Conservation (phyloP, 2,329 filamentous ascomycete genomes). For the Gnomoniopsis sp. region DNA sequence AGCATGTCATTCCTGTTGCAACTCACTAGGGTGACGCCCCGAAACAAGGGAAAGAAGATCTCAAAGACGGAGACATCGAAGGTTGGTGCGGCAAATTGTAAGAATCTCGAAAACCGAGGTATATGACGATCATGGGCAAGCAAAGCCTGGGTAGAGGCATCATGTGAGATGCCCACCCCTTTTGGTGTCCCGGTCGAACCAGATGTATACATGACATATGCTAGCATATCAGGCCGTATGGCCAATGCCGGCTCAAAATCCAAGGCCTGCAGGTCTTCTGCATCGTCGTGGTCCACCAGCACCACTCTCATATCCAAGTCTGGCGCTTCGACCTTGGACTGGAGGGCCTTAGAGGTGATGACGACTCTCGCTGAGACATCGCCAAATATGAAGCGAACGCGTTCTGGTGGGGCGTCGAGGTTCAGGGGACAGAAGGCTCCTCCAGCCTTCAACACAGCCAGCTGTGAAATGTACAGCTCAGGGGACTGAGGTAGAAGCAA, state of each 20-base stretch:
- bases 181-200: slow-evolving; percentile 88
- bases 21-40: slow-evolving; percentile 69
- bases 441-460: slow-evolving; percentile 77
- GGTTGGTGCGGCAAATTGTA: slow-evolving; percentile 88
- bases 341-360: slow-evolving; percentile 56
- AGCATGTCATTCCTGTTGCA: slow-evolving; percentile 69
- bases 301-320: slow-evolving; percentile 31
- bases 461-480: slow-evolving; percentile 70
- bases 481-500: slow-evolving; percentile 74
- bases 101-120: slow-evolving; percentile 71
- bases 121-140: slow-evolving; percentile 78
- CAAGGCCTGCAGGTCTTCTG: not conserved
- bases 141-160: slow-evolving; percentile 75
- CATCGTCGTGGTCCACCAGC: slow-evolving; percentile 28
- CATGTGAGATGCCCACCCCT: slow-evolving; percentile 79
- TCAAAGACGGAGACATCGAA: slow-evolving; percentile 96
- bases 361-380: slow-evolving; percentile 71
- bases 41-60: slow-evolving; percentile 81
- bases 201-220: slow-evolving; percentile 93
- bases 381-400: slow-evolving; percentile 74
- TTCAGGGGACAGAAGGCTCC: slow-evolving; percentile 84
- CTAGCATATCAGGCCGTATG: slow-evolving; percentile 45
- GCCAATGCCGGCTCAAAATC: not conserved
- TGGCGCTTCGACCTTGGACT: slow-evolving; percentile 34
- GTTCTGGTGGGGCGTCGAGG: slow-evolving; percentile 71